Evolutionary conservation across 805 yeast genomes (phyloP), one percentile per base, ranked within the genome.

Genomic region (Candida glaebosa): DNA sequence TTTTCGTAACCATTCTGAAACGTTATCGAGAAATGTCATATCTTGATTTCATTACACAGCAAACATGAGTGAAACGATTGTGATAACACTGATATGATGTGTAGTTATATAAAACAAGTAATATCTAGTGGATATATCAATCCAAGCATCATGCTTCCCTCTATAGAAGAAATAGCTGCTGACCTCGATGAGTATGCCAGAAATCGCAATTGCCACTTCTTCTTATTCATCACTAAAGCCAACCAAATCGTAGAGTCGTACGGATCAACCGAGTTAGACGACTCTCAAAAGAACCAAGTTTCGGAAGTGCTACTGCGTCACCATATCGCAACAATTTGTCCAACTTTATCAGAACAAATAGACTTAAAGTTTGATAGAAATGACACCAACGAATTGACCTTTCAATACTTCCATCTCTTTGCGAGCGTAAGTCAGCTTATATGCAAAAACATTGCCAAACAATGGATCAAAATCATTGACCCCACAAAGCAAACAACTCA

Each of bases 381-480:
- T 10, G 17, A 43, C 5, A 39, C 38, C 1, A 40, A 20, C 1
- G 37, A 41, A 5, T 36, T 56, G 22, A 37, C 40, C 3, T 17
- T 14, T 2, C 59, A 58, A 22, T 58, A 56, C 40, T 15, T 28
- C 3, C 34, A 43, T 15, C 41, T 60, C 14, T 51, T 60, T 20
- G 33, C 35, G 18, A 28, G 54, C 17, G 25, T 58, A 17, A 53
- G 57, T 22, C 67, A 61, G 40, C 41, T 44, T 2, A 51, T 50
- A 1, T 85, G 93, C 56, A 83, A 82, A 46, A 49, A 64, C 3
- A 58, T 85, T 6, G 82, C 86, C 5, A 84, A 83, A 53, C 65
- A 72, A 8, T 84, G 89, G 88, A 82, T 85, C 34, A 76, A 72
- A 49, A 57, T 66, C 1, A 66, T 82, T 12, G 88, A 82, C 52